phyloP scores from a whole-genome alignment of 2,329 filamentous ascomycete genomes.

The Nemania sp. region DNA sequence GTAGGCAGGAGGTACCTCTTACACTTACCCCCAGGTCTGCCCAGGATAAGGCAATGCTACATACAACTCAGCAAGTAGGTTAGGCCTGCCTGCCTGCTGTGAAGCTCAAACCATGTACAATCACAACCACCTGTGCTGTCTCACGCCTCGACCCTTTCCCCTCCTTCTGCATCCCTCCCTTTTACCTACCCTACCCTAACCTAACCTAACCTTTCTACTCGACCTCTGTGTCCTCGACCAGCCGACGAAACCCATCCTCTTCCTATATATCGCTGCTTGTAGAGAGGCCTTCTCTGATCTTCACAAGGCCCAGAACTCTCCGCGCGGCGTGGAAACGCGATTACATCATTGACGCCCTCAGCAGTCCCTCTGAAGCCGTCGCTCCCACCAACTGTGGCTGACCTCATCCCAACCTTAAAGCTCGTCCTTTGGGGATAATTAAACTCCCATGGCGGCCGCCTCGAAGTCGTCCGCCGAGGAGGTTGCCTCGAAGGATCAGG shows the following conservation, averaged over 20 bases:
- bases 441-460: slow-evolving; percentile 15
- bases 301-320: too few species aligned
- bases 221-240: too few species aligned
- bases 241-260: too few species aligned
- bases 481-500: slow-evolving; percentile 8
- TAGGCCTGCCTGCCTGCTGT: not conserved
- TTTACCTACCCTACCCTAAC: not conserved
- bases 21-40: too few species aligned
- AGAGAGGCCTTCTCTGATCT: too few species aligned
- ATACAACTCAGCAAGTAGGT: too few species aligned
- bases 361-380: not conserved
- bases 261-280: too few species aligned
- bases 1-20: too few species aligned
- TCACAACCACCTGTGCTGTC: not conserved
- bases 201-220: not conserved
- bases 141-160: not conserved
- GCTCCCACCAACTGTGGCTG: too few species aligned
- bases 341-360: too few species aligned
- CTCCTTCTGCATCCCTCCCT: not conserved
- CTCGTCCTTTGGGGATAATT: not conserved
- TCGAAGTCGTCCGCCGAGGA: slow-evolving; percentile 8
- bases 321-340: too few species aligned
- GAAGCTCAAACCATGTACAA: not conserved
- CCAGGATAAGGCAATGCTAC: too few species aligned
- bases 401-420: not conserved